Conservation (phyloP, 257 asterid species). For the Solanum microdontum region DNA sequence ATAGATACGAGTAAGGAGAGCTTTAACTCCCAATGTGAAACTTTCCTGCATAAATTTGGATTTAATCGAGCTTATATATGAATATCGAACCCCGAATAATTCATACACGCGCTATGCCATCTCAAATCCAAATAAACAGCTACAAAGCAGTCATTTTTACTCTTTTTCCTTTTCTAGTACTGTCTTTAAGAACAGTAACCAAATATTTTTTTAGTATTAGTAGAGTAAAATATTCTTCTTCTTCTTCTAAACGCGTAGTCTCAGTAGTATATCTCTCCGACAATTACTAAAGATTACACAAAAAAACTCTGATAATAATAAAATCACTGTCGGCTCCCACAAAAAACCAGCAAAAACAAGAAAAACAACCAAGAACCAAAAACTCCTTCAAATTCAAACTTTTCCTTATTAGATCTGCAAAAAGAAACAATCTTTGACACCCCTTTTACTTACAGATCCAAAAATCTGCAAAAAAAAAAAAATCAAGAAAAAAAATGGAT, state of each 20-base stretch:
- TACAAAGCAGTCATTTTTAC: background rate
- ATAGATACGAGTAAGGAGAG: no score
- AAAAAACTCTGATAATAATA: slow-evolving; percentile 4
- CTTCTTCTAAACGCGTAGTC: slow-evolving; percentile 2
- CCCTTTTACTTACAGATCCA: background rate
- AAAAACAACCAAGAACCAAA: background rate
- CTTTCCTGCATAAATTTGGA: no score
- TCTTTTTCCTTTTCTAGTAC: background rate
- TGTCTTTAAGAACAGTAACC: background rate
- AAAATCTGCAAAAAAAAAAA: background rate
- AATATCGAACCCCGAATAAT: background rate
- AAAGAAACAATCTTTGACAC: background rate
- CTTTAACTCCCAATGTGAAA: no score
- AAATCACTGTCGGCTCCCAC: slow-evolving; percentile 38
- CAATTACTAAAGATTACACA: slow-evolving; percentile 26
- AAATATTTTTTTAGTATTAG: background rate
- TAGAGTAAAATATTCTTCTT: background rate
- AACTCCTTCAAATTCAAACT: background rate
- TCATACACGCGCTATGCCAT: background rate
- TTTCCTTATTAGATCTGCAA: background rate
- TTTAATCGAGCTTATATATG: fast-evolving
- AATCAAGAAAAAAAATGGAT: slow-evolving; percentile 31
- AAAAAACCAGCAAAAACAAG: background rate
- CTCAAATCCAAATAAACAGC: background rate
- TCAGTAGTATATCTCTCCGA: slow-evolving; percentile 17